These are phyloP conservation scores for Populus hybrid DNA, from an alignment of 441 rosid species.

Conservation along the genomic window DNA sequence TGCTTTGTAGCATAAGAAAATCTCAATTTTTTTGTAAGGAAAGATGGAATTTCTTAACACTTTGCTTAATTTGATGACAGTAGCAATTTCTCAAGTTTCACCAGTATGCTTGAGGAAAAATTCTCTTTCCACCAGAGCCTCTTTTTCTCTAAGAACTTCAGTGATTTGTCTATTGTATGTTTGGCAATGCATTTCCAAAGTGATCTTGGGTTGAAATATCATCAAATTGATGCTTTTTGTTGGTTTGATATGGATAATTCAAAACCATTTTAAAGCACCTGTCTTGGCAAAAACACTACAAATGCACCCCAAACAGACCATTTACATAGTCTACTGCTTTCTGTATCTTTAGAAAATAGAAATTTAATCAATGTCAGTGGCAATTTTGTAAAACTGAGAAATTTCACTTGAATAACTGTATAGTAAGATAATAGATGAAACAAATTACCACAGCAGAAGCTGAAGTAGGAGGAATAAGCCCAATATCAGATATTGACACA, in stretches of 20 bases:
- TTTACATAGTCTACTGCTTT: not conserved
- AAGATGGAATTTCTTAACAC: not conserved
- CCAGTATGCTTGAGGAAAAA: not conserved
- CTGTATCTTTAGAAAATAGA: not conserved
- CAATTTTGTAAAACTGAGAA: not conserved
- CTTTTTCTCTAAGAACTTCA: too few relatives aligned
- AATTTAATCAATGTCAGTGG: not conserved
- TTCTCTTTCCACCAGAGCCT: not conserved
- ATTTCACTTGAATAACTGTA: conserved; percentile 1
- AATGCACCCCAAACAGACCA: not conserved
- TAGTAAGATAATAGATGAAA: conserved; percentile 7
- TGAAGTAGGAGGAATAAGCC: conserved; percentile 69
- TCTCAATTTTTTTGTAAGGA: not conserved
- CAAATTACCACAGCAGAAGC: conserved; percentile 78
- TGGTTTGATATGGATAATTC: not conserved
- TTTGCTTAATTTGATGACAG: not conserved
- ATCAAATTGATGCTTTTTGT: not conserved
- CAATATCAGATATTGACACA: conserved; percentile 75
- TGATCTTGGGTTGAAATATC: not conserved
- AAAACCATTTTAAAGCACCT: not conserved
- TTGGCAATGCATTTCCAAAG: not conserved
- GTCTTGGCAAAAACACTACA: not conserved
- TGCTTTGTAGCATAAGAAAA: not conserved
- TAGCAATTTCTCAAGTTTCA: not conserved
- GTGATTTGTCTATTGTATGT: not conserved